A percentile compares a stretch with the other conserved stretches of the same genome.
Evolutionary conservation across 148 eudicot genomes (phyloP).

Genomic region (Simmondsia chinensis): DNA sequence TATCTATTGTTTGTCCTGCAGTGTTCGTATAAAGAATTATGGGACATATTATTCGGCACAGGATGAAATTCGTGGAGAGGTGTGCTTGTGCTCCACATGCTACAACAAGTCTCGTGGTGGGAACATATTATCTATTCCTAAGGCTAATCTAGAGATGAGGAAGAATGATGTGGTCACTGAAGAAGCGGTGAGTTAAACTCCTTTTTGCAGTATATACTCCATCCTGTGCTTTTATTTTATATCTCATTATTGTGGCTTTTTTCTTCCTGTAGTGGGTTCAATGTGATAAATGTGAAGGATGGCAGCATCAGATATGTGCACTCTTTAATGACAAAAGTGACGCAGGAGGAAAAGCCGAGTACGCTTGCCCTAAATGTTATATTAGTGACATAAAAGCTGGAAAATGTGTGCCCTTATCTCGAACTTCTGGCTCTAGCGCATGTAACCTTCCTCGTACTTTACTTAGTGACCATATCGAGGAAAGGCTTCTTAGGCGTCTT

Average conservation of each 20-base stretch:
- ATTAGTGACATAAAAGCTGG: slow-evolving; percentile 41
- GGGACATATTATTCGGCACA: slow-evolving; percentile 31
- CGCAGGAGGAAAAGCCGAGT: slow-evolving; percentile 48
- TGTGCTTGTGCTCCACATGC: slow-evolving; percentile 58
- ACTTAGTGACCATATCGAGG: slow-evolving; percentile 81
- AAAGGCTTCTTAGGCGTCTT: slow-evolving; percentile 50
- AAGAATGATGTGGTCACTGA: slow-evolving; percentile 46
- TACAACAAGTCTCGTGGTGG: slow-evolving; percentile 34
- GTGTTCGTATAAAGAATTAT: slow-evolving; percentile 39
- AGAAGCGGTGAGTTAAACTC: slow-evolving; percentile 48
- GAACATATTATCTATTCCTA: slow-evolving; percentile 33
- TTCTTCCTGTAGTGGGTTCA: slow-evolving; percentile 75
- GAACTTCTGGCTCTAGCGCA: slow-evolving; percentile 49
- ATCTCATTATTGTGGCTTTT: slow-evolving; percentile 7
- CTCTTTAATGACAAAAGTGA: slow-evolving; percentile 67
- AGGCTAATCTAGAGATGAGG: slow-evolving; percentile 34
- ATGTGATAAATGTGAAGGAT: slow-evolving; percentile 74
- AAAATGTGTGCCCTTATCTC: slow-evolving; percentile 30
- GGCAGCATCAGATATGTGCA: slow-evolving; percentile 94
- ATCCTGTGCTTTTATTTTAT: not conserved
- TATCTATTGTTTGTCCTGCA: slow-evolving; percentile 63
- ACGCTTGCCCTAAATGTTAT: slow-evolving; percentile 69
- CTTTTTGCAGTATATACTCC: slow-evolving; percentile 1
- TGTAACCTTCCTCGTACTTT: slow-evolving; percentile 50
- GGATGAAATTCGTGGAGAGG: slow-evolving; percentile 33